Conservation (phyloP, 257 asterid species). For the Voacanga thouarsii region DNA sequence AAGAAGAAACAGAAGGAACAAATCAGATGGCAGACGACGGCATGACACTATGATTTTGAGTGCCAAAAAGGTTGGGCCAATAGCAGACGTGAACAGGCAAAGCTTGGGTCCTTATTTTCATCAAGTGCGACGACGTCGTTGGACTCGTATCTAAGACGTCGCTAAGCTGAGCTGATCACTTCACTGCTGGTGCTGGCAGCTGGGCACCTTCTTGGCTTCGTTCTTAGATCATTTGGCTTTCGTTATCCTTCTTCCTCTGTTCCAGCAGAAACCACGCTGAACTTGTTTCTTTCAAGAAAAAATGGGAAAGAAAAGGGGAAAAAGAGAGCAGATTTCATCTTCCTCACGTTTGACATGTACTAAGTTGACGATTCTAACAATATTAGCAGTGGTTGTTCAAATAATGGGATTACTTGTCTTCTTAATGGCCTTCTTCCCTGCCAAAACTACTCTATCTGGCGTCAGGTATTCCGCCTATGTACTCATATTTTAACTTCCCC, state of each 20-base stretch:
- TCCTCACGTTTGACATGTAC: constrained; percentile 50
- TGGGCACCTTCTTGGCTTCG: too few relatives aligned
- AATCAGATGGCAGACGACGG: too few relatives aligned
- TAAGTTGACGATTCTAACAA: constrained; percentile 43
- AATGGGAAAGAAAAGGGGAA: background rate
- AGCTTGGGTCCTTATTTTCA: too few relatives aligned
- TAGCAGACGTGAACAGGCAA: too few relatives aligned
- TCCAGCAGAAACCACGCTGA: background rate
- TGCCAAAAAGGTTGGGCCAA: too few relatives aligned
- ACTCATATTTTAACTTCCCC: background rate
- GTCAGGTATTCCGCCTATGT: constrained; percentile 37
- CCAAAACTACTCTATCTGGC: constrained; percentile 77
- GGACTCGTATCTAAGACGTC: too few relatives aligned
- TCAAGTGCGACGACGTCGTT: too few relatives aligned
- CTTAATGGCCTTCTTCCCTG: constrained; percentile 76
- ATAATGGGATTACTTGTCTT: constrained; percentile 62
- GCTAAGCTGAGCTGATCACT: too few relatives aligned
- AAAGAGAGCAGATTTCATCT: constrained; percentile 9
- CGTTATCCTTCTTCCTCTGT: background rate
- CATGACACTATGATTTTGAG: too few relatives aligned
- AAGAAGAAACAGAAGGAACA: too few relatives aligned
- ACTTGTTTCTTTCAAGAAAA: background rate
- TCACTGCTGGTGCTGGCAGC: too few relatives aligned
- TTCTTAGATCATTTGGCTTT: too few relatives aligned
- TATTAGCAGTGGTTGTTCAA: constrained; percentile 60